These are phyloP conservation scores for Sanghuangporus sanghuang DNA, from an alignment of 1,284 basidiomycete species.

Conservation along the genomic window DNA sequence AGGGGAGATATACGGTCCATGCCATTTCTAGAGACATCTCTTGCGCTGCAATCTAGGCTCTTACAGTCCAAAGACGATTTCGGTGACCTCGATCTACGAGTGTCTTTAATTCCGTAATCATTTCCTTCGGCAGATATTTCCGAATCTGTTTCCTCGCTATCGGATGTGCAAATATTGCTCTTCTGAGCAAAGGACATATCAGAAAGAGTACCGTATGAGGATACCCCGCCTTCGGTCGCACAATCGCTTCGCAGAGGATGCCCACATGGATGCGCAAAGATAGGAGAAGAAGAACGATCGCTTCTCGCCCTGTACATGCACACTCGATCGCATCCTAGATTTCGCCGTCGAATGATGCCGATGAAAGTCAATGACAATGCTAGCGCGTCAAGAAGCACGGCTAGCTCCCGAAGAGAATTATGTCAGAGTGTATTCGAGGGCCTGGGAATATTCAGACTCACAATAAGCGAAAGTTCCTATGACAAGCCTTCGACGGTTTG, in stretches of 20 bases:
- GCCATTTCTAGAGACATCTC: too few species aligned
- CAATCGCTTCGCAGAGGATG: not conserved
- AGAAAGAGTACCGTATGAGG: not conserved
- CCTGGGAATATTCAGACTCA: not conserved
- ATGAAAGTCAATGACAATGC: not conserved
- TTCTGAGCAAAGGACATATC: not conserved
- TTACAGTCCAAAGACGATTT: too few species aligned
- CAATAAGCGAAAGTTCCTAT: slow-evolving; percentile 5
- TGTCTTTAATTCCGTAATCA: not conserved
- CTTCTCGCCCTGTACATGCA: not conserved
- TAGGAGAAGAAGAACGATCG: not conserved
- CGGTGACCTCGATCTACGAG: not conserved
- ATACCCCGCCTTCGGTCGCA: not conserved
- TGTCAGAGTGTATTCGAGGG: not conserved
- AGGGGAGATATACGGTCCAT: too few species aligned
- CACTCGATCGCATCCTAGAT: not conserved
- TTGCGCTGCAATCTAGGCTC: too few species aligned
- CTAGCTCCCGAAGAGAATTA: not conserved
- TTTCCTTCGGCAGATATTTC: not conserved
- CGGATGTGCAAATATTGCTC: not conserved
- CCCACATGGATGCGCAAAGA: not conserved
- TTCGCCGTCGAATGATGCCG: not conserved
- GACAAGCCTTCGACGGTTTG: not conserved
- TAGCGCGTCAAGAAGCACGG: not conserved
- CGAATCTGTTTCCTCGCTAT: not conserved